Evolutionary conservation across 495 filamentous ascomycete genomes (phyloP).

Genomic region (Astrothelium macrocarpum): DNA sequence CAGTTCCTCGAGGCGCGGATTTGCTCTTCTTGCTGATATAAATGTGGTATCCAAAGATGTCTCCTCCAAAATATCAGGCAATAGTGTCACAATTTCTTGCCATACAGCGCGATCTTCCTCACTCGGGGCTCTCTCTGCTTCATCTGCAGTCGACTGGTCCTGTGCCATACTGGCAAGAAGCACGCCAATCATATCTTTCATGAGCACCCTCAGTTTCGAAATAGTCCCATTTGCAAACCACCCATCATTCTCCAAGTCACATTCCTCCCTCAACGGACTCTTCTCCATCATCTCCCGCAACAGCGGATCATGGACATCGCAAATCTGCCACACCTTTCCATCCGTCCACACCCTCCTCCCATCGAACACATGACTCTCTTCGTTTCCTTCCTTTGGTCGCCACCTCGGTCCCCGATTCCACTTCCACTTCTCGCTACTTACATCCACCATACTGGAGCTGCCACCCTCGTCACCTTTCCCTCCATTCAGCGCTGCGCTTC

Average conservation of each 20-base stretch:
- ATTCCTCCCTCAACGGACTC: conserved; percentile 26
- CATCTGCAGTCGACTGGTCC: conserved; percentile 41
- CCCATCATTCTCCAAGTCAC: conserved; percentile 50
- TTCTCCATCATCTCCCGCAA: conserved; percentile 43
- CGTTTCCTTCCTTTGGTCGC: not conserved
- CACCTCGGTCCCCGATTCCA: conserved; percentile 2
- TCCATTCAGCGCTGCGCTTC: not conserved
- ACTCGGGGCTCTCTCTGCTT: conserved; percentile 28
- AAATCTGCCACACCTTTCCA: conserved; percentile 84
- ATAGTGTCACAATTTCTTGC: conserved; percentile 11
- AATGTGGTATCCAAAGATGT: not conserved
- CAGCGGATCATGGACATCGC: conserved; percentile 78
- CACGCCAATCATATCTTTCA: conserved; percentile 65
- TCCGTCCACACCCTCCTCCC: conserved; percentile 49
- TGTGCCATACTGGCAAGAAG: conserved; percentile 35
- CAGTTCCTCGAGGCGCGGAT: conserved; percentile 3
- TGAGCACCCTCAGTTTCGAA: conserved; percentile 71
- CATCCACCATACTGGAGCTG: conserved; percentile 1
- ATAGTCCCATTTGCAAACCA: conserved; percentile 74
- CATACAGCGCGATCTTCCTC: conserved; percentile 10
- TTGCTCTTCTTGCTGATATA: conserved; percentile 2
- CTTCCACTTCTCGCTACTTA: not conserved
- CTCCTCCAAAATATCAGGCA: conserved; percentile 1
- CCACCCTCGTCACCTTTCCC: conserved; percentile 7
- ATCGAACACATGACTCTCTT: conserved; percentile 65